Evolutionary conservation across 352 stramenopile species (phyloP), one percentile per base, ranked within the genome.

Genomic region (Phytophthora fragariae): DNA sequence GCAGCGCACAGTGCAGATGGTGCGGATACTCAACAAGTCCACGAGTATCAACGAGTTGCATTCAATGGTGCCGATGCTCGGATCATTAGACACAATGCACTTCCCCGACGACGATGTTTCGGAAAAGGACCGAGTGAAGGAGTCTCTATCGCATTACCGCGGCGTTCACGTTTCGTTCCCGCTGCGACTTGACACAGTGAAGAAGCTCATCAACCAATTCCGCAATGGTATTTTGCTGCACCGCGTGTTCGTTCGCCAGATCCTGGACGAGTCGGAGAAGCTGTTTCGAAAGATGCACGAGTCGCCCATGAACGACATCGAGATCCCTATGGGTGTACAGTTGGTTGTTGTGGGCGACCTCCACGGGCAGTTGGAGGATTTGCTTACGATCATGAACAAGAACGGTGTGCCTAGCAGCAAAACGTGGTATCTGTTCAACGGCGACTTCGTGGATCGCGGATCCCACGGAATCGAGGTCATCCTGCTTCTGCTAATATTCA

Each of bases 351-450:
- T 98, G 0, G 95, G 95, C 17, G 95, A 98, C 81, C 76, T 98
- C 2, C 95, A 98, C 64, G 95, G 95, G 0, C 95, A 98, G 57
- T 81, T 98, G 17, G 90, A 98, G 68, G 97, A 99, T 65, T 75
- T 99, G 29, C 88, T 97, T 10, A 97, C 93, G 2, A 98, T 99
- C 44, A 86, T 99, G 49, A 93, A 92, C 62, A 90, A 97, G 73
- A 98, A 97, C 62, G 94, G 94, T 14, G 75, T 96, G 19, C 96
- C 97, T 1, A 94, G 80, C 50, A 67, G 77, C 17, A 95, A 93
- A 54, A 98, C 92, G 52, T 93, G 88, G 83, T 98, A 98, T 74
- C 74, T 99, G 0, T 99, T 99, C 75, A 99, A 99, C 62, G 97
- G 97, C 3, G 96, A 99, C 70, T 99, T 98, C 72, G 97, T 99